These are phyloP conservation scores for Trypanosoma theileri DNA, from an alignment of 208 protist genomes.

Conservation along the genomic window DNA sequence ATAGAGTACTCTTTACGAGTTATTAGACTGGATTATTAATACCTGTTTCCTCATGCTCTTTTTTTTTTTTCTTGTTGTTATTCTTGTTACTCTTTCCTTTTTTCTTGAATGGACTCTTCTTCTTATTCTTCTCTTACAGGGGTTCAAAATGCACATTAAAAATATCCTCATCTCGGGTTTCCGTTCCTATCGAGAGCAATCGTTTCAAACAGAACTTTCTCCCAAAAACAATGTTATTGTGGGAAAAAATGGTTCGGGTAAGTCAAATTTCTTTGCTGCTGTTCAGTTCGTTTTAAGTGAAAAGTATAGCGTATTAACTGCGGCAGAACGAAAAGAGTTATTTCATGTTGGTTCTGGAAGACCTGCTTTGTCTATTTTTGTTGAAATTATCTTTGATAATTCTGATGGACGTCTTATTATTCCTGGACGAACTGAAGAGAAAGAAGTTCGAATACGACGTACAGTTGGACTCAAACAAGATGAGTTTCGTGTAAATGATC, in stretches of 20 bases:
- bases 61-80: constrained; percentile 14
- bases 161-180: constrained; percentile 92
- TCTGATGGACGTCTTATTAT: constrained; percentile 95
- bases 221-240: constrained; percentile 88
- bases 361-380: constrained; percentile 93
- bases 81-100: background rate
- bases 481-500: constrained; percentile 98
- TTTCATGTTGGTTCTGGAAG: constrained; percentile 94
- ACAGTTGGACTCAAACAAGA: constrained; percentile 98
- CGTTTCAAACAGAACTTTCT: constrained; percentile 80
- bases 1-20: no score
- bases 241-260: constrained; percentile 97
- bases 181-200: constrained; percentile 90
- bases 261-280: constrained; percentile 97
- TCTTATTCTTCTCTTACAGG: background rate
- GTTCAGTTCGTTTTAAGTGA: constrained; percentile 98
- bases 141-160: constrained; percentile 87
- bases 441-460: constrained; percentile 94
- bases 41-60: background rate
- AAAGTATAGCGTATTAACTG: constrained; percentile 80
- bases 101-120: background rate
- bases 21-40: background rate
- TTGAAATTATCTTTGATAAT: constrained; percentile 99
- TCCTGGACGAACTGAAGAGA: constrained; percentile 76
- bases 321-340: constrained; percentile 92